Base-by-base conservation (phyloP, 2,329 filamentous ascomycete species). In the Elsinoe arachidis region DNA sequence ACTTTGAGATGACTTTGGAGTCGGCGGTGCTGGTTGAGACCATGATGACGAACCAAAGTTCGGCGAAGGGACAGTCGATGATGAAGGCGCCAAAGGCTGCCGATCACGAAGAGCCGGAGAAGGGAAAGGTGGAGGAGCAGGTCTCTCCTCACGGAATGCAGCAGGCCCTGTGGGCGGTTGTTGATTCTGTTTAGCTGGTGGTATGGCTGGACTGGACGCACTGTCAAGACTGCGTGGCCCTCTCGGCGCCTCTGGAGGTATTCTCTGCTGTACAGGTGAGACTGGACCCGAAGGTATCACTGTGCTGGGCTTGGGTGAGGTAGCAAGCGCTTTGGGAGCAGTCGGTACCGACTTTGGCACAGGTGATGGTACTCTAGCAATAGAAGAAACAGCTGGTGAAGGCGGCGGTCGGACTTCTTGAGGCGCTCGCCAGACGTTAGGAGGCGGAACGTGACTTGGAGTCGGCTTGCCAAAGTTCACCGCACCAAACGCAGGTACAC, bases 401-500 rank as follows among this genome's bases (percentile, higher is more conserved):
- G 46, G 34, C 35, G 35, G 23, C 41, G 51, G 60, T 30, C 52
- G 46, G 41, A 66, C 57, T 62, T 74, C 65, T 2, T 68, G 62
- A 5, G 72, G 70, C 23, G 71, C 71, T 60, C 69, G 70, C 73
- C 73, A 75, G 21, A 73, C 73, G 62, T 73, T 72, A 17, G 69
- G 68, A n/a, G 63, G 63, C 7, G 62, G 55, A n/a, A 55, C 59
- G 37, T 51, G 60, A 35, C 58, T 59, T 4, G 53, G 37, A 10
- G 58, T 34, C 14, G 58, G 56, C 37, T 58, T 60, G 33, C 49
- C 23, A 54, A 60, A 58, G 1, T 59, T 57, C 37, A 73, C 66
- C 56, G 74, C 76, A 26, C 76, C 76, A 66, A 81, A 82, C n/a
- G 79, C 78, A 23, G 79, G 79, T 12, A 82, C 78, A 55, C 75